A percentile compares a stretch with the other conserved stretches of the same genome.
These are phyloP conservation scores for Singerocomus inundabilis DNA, from an alignment of 1,284 basidiomycete species.

Conservation along the genomic window DNA sequence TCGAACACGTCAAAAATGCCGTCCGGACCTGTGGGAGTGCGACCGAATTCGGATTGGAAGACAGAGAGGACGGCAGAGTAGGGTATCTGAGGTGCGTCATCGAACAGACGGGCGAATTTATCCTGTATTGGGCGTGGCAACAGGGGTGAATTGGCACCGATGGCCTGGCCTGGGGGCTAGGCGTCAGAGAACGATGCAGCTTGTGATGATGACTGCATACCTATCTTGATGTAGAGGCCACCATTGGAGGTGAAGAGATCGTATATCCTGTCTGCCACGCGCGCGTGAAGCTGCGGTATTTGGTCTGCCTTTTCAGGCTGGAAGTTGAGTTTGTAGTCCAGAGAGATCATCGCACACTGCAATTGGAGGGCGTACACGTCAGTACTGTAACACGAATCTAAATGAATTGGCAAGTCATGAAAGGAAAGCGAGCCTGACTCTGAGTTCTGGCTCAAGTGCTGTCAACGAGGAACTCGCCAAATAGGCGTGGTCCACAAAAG, in stretches of 20 bases:
- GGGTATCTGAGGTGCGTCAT: constrained; percentile 81
- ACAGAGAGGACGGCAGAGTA: constrained; percentile 70
- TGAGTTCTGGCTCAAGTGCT: neutral
- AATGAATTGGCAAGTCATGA: neutral
- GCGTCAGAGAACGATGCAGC: neutral
- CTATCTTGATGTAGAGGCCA: constrained; percentile 89
- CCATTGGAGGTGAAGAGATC: constrained; percentile 77
- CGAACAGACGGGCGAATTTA: constrained; percentile 81
- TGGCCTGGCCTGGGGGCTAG: constrained; percentile 55
- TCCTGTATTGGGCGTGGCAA: constrained; percentile 80
- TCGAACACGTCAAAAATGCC: constrained; percentile 81
- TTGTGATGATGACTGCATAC: constrained; percentile 37
- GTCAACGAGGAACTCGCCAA: neutral
- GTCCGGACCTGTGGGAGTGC: constrained; percentile 58
- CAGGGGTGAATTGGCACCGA: constrained; percentile 81
- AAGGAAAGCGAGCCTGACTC: neutral
- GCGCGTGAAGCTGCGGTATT: constrained; percentile 77
- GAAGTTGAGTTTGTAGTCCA: constrained; percentile 88
- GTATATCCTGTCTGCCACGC: constrained; percentile 77
- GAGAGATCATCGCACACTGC: constrained; percentile 65
- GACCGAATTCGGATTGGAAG: constrained; percentile 69
- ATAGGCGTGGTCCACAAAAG: neutral
- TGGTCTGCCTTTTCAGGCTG: constrained; percentile 58
- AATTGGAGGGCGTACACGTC: too few species aligned
- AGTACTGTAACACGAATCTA: neutral